Conservation (phyloP, 2,329 filamentous ascomycete genomes). For the Raffaelea arxii region DNA sequence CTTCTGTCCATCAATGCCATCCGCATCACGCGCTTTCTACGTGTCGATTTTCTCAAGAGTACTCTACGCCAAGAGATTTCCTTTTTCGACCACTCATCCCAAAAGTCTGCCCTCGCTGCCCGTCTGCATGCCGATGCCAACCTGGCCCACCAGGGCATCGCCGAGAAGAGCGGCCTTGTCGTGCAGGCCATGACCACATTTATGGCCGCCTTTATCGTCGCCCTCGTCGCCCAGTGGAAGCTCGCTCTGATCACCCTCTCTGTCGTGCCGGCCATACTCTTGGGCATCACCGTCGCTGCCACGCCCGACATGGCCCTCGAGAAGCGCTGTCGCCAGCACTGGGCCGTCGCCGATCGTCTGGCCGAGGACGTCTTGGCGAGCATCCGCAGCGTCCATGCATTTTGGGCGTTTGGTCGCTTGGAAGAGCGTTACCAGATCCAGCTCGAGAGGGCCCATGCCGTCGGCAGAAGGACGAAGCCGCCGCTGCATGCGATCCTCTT, state of each 20-base stretch:
- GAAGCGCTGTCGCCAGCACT: too few relatives aligned
- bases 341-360: constrained; percentile 27
- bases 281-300: constrained; percentile 61
- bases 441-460: constrained; percentile 27
- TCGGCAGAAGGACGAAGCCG: constrained; percentile 31
- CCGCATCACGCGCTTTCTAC: constrained; percentile 23
- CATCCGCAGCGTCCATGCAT: constrained; percentile 40
- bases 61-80: constrained; percentile 16
- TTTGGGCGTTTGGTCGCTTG: constrained; percentile 20
- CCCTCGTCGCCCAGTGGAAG: constrained; percentile 68
- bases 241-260: constrained; percentile 48
- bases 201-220: constrained; percentile 39
- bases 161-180: constrained; percentile 15
- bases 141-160: constrained; percentile 1
- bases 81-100: constrained; percentile 17
- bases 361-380: constrained; percentile 40
- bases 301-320: constrained; percentile 38
- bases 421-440: constrained; percentile 30
- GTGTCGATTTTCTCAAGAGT: constrained; percentile 27
- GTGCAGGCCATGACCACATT: constrained; percentile 18
- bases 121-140: constrained; percentile 32
- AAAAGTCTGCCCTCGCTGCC: not conserved
- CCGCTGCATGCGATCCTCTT: constrained; percentile 32
- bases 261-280: constrained; percentile 48
- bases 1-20: constrained; percentile 21